phyloP scores from a whole-genome alignment of 768 basidiomycete species.

The Rhizopogon vesiculosus region DNA sequence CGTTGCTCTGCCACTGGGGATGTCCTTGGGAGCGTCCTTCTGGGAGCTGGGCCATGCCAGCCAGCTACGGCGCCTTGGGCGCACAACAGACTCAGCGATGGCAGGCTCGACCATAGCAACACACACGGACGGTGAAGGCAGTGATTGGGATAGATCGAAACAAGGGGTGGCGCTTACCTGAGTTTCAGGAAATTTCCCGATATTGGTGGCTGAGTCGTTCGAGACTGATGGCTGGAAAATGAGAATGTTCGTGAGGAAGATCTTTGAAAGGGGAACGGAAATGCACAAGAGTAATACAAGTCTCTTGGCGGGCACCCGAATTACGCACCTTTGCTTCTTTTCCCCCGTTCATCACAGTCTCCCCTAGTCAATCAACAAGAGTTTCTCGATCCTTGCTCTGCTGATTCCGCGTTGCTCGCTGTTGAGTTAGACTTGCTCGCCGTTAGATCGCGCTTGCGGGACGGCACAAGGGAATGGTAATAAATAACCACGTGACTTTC shows the following conservation, averaged over 20 bases:
- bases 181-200: constrained; percentile 16
- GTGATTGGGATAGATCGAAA: constrained; percentile 9
- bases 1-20: neutral
- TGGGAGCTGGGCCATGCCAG: constrained; percentile 21
- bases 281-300: neutral
- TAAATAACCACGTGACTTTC: too few relatives aligned
- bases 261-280: constrained; percentile 2
- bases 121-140: neutral
- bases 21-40: constrained; percentile 16
- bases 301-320: constrained; percentile 19
- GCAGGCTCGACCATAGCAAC: constrained; percentile 17
- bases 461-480: neutral
- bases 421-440: neutral
- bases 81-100: constrained; percentile 3
- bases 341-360: constrained; percentile 13
- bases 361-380: neutral
- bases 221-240: constrained; percentile 20
- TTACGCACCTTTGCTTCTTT: constrained; percentile 27
- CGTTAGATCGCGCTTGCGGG: neutral
- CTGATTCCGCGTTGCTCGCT: neutral
- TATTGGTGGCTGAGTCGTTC: constrained; percentile 25
- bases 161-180: constrained; percentile 26
- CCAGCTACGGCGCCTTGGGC: constrained; percentile 22
- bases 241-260: constrained; percentile 12
- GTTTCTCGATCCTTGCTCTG: neutral